Evolutionary conservation across 305 asterid species (phyloP).

Genomic region (Fraxinus xanthoxyloides): DNA sequence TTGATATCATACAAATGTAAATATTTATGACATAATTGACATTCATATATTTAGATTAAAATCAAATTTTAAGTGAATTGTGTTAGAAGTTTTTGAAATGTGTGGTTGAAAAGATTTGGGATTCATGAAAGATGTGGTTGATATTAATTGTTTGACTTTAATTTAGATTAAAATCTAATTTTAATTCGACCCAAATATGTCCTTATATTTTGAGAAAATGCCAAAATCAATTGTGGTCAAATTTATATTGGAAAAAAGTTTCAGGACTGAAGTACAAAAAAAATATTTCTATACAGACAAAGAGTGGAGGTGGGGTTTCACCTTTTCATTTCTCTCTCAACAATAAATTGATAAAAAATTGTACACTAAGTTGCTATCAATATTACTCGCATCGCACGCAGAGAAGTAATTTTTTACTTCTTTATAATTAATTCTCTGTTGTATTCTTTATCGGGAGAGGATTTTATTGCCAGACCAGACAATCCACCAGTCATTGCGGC

Average conservation of each 20-base stretch:
- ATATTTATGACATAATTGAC: not conserved
- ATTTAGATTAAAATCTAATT: too few species aligned
- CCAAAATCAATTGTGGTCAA: not conserved
- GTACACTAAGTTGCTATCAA: slow-evolving; percentile 30
- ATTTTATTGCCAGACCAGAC: slow-evolving; percentile 29
- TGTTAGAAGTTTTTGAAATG: too few species aligned
- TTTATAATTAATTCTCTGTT: slow-evolving; percentile 8
- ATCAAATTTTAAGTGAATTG: too few species aligned
- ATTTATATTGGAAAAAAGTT: not conserved
- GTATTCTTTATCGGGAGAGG: slow-evolving; percentile 23
- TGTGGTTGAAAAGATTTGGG: too few species aligned
- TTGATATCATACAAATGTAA: not conserved
- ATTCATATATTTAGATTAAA: not conserved
- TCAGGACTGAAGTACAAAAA: not conserved
- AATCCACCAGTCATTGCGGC: slow-evolving; percentile 65
- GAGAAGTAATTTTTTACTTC: slow-evolving; percentile 3
- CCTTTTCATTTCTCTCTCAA: not conserved
- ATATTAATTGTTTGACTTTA: too few species aligned
- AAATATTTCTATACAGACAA: slow-evolving; percentile 13
- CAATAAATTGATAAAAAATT: slow-evolving; percentile 1
- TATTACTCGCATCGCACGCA: slow-evolving; percentile 20
- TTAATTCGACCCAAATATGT: too few species aligned
- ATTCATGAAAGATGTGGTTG: too few species aligned
- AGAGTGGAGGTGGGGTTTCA: slow-evolving; percentile 15
- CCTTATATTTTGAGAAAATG: slow-evolving; percentile 6